Evolutionary conservation across 108 stramenopile species (phyloP), one percentile per base, ranked within the genome.

Genomic region (Mediolabrus comicus): DNA sequence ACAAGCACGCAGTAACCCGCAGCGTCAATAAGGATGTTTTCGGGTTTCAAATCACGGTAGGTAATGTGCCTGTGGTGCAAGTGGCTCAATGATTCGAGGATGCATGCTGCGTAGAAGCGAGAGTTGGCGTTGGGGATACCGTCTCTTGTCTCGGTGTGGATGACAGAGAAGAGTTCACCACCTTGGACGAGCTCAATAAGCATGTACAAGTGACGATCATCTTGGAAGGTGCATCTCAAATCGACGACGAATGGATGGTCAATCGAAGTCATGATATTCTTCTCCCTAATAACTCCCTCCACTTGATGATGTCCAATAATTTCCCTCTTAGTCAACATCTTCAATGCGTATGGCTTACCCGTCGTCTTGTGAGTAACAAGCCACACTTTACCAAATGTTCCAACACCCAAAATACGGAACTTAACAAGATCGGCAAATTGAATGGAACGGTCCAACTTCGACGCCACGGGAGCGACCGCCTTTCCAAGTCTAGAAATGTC

Each of bases 371-470:
- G 94, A 76, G 93, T 94, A 0, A 98, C 98, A 24, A 99, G 87
- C 96, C 96, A 97, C 3, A 99, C 99, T 59, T 97, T 95, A 14
- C 99, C 99, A 71, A 98, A 99, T 0, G 98, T 98, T 13, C 99
- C 99, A 16, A 97, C 96, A 57, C 99, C 99, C n/a, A 99, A 71
- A 65, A 95, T 97, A 56, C 91, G 76, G 68, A 95, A 84, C 79
- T 91, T 91, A 57, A 91, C 86, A 54, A 95, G 84, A 53, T 91
- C 88, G 56, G 82, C 79, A 57, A 86, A 82, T 6, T 77, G 66
- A 59, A 92, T 85, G 30, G 84, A 63, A 36, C 76, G 79, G 71
- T 89, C 84, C 46, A 89, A 67, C 34, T 75, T 80, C 26, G 70
- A 41, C 17, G 67, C 22, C 33, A 71, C 61, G 28, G 85, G 69